These are phyloP conservation scores for Aspergillus pseudotamarii DNA, from an alignment of 2,329 filamentous ascomycete genomes.

Conservation along the genomic window DNA sequence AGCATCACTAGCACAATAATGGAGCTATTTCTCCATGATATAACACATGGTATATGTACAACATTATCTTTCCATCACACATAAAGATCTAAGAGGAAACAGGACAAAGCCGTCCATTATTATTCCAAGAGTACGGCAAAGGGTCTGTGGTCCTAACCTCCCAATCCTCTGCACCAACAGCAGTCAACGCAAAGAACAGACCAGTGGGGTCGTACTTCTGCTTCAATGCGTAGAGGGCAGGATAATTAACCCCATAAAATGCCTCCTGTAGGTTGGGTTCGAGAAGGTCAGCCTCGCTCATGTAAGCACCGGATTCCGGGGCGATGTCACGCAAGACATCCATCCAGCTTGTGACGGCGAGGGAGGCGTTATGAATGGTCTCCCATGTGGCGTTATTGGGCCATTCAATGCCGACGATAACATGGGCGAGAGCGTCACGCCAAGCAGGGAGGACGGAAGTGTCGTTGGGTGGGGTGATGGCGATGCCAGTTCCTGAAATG, in stretches of 20 bases:
- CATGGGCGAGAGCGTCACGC: constrained; percentile 47
- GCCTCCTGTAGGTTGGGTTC: constrained; percentile 44
- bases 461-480: constrained; percentile 19
- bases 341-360: constrained; percentile 25
- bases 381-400: constrained; percentile 20
- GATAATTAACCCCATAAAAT: constrained; percentile 43
- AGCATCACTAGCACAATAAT: too few relatives aligned
- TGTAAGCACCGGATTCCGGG: constrained; percentile 34
- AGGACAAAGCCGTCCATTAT: constrained; percentile 23
- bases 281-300: constrained; percentile 42
- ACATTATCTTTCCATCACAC: too few relatives aligned
- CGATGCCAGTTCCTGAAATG: constrained; percentile 23
- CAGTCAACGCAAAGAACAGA: constrained; percentile 30
- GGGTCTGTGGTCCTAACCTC: constrained; percentile 21
- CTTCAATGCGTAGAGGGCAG: constrained; percentile 30
- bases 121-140: constrained; percentile 24
- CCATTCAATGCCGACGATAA: constrained; percentile 34
- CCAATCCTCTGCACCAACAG: constrained; percentile 28
- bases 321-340: constrained; percentile 22
- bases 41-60: too few relatives aligned
- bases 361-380: constrained; percentile 12
- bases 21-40: too few relatives aligned
- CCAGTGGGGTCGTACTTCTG: constrained; percentile 35
- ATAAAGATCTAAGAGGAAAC: neutral
- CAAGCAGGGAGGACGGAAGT: constrained; percentile 39